These are phyloP conservation scores for Quillaja saponaria DNA, from an alignment of 306 rosid genomes.

Conservation along the genomic window DNA sequence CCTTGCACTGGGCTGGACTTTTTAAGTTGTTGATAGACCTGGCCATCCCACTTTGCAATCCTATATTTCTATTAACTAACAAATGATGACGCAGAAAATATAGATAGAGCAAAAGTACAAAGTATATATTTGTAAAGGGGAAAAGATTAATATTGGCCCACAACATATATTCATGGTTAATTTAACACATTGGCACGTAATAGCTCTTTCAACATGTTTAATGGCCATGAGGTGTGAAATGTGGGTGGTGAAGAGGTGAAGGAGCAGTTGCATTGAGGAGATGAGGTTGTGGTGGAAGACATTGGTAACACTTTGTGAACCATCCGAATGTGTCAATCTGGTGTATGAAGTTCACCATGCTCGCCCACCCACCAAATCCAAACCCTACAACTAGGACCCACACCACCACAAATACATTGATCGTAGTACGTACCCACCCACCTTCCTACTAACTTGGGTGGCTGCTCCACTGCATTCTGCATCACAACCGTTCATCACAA, in stretches of 20 bases:
- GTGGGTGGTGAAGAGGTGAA: conserved; percentile 36
- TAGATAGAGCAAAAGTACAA: too few species aligned
- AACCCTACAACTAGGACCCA: conserved; percentile 92
- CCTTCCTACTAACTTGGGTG: conserved; percentile 77
- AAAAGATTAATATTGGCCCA: not conserved
- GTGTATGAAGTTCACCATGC: conserved; percentile 78
- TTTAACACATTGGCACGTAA: not conserved
- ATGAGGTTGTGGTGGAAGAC: conserved; percentile 40
- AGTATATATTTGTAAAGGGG: too few species aligned
- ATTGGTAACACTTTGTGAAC: conserved; percentile 94
- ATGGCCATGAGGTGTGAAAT: conserved; percentile 5
- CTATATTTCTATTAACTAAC: too few species aligned
- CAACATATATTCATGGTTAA: not conserved
- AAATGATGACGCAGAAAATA: too few species aligned
- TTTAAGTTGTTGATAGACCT: too few species aligned
- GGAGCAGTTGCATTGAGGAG: conserved; percentile 42
- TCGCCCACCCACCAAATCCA: conserved; percentile 99
- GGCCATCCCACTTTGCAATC: too few species aligned
- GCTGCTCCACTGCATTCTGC: conserved; percentile 97
- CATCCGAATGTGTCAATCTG: conserved; percentile 93
- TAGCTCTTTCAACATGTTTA: too few species aligned
- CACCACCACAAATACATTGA: conserved; percentile 75
- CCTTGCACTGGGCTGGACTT: too few species aligned
- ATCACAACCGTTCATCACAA: conserved; percentile 30
- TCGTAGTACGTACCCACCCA: conserved; percentile 75